Percentiles rank a stretch among this genome's conserved stretches.
phyloP scores from a whole-genome alignment of 2,329 filamentous ascomycete species.

The Talaromyces rugulosus region DNA sequence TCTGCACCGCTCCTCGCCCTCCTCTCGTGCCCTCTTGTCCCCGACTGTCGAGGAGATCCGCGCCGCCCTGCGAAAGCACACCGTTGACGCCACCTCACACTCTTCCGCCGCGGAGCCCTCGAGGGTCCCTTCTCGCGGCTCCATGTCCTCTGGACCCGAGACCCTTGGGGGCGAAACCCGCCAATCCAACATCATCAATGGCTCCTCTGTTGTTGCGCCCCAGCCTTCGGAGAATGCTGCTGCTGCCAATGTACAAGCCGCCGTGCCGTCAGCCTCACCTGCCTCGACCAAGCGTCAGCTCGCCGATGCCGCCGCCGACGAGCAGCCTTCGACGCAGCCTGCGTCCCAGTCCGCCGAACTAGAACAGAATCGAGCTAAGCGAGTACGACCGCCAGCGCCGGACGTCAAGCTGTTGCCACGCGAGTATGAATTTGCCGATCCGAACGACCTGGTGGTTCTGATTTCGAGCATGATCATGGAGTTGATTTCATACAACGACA shows the following conservation, averaged over 20 bases:
- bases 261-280: conserved; percentile 8
- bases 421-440: conserved; percentile 74
- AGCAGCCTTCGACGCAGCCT: conserved; percentile 14
- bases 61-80: conserved; percentile 34
- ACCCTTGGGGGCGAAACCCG: conserved; percentile 28
- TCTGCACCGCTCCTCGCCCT: conserved; percentile 6
- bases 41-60: conserved; percentile 36
- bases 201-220: not conserved
- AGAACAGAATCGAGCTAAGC: conserved; percentile 41
- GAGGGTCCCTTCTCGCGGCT: conserved; percentile 31
- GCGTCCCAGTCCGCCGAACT: conserved; percentile 19
- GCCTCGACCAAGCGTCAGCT: conserved; percentile 26
- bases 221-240: not conserved
- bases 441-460: conserved; percentile 82
- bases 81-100: conserved; percentile 30
- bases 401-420: conserved; percentile 54
- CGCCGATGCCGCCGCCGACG: conserved; percentile 21
- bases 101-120: conserved; percentile 14
- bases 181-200: conserved; percentile 8
- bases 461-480: conserved; percentile 96
- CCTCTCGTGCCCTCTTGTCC: conserved; percentile 25
- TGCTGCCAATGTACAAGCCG: not conserved
- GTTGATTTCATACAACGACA: conserved; percentile 88
- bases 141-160: conserved; percentile 31
- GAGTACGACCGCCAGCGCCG: conserved; percentile 41